Evolutionary conservation across 2,329 filamentous ascomycete species (phyloP).

Genomic region (Alternaria longipes): DNA sequence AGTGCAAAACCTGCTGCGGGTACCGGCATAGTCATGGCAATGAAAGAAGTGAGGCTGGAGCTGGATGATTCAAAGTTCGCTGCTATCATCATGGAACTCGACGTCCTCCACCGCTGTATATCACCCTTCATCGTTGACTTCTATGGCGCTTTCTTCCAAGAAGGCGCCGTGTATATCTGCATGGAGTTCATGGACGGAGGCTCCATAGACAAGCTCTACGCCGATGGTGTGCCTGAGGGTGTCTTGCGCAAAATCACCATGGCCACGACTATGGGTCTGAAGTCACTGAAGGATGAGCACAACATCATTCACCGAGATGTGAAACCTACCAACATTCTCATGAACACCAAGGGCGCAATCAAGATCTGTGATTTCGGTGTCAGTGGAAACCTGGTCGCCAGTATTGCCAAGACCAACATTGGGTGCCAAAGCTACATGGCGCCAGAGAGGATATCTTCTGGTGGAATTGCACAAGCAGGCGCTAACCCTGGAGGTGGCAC

Average conservation of each 20-base stretch:
- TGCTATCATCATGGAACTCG: slow-evolving; percentile 96
- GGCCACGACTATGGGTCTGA: slow-evolving; percentile 88
- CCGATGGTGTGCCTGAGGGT: slow-evolving; percentile 86
- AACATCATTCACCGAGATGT: slow-evolving; percentile 99
- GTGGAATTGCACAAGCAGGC: slow-evolving; percentile 76
- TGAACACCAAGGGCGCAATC: slow-evolving; percentile 88
- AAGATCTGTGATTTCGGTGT: slow-evolving; percentile 99
- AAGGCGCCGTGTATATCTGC: slow-evolving; percentile 98
- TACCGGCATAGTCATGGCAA: slow-evolving; percentile 90
- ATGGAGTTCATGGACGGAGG: slow-evolving; percentile 99
- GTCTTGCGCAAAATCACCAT: slow-evolving; percentile 91
- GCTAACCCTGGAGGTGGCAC: slow-evolving; percentile 78
- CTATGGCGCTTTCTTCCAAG: slow-evolving; percentile 98
- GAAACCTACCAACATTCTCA: slow-evolving; percentile 97
- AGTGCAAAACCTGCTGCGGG: slow-evolving; percentile 55
- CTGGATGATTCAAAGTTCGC: slow-evolving; percentile 96
- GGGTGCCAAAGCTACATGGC: slow-evolving; percentile 99
- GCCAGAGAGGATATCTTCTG: slow-evolving; percentile 90
- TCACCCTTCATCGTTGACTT: slow-evolving; percentile 99
- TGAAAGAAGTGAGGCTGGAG: slow-evolving; percentile 98
- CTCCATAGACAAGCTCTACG: slow-evolving; percentile 95
- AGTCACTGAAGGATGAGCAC: slow-evolving; percentile 94
- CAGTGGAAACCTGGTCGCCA: slow-evolving; percentile 93
- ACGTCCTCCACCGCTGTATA: slow-evolving; percentile 92
- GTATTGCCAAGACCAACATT: slow-evolving; percentile 98